Evolutionary conservation across 192 early-diverging fungal genomes (phyloP), one percentile per base, ranked within the genome.

Genomic region (Geranomyces michiganensis): DNA sequence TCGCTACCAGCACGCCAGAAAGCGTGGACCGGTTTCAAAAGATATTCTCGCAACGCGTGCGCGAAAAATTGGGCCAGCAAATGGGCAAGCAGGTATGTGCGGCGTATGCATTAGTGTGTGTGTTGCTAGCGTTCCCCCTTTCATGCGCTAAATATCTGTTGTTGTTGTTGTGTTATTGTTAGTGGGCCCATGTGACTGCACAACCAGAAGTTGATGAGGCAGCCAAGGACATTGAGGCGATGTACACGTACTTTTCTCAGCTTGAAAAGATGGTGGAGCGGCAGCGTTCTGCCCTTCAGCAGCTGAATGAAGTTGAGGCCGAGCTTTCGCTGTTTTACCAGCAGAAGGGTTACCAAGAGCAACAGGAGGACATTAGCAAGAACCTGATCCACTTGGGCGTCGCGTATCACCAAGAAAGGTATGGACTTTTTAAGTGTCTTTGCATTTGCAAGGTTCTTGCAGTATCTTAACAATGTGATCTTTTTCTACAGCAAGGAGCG

Each of bases 131-230:
- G n/a, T n/a, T n/a, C n/a, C n/a, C n/a, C n/a, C n/a, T n/a, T n/a
- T n/a, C n/a, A n/a, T n/a, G n/a, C n/a, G n/a, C n/a, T n/a, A n/a
- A n/a, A n/a, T n/a, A n/a, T n/a, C n/a, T n/a, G n/a, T n/a, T n/a
- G n/a, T n/a, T 24, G 12, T 56, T 21, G 24, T 43, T 32, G 26
- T 24, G 26, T 4, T 61, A 19, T 29, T 27, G n/a, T 31, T 63
- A 75, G 71, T 75, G 74, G 70, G 74, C 75, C 8, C 83, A 85
- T 43, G 71, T 85, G 59, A 85, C 83, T 1, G 61, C 76, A 19
- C 83, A 85, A 61, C 83, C 83, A 19, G 83, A 85, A 80, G 83
- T 85, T 24, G 83, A 85, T 44, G 83, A 85, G 46, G 78, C 83
- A 8, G 76, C 69, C 8, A 74, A 81, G 31, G 76, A 81, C 27